Base-by-base conservation (phyloP, 176 grass and related monocot species). In the Cocos nucifera region DNA sequence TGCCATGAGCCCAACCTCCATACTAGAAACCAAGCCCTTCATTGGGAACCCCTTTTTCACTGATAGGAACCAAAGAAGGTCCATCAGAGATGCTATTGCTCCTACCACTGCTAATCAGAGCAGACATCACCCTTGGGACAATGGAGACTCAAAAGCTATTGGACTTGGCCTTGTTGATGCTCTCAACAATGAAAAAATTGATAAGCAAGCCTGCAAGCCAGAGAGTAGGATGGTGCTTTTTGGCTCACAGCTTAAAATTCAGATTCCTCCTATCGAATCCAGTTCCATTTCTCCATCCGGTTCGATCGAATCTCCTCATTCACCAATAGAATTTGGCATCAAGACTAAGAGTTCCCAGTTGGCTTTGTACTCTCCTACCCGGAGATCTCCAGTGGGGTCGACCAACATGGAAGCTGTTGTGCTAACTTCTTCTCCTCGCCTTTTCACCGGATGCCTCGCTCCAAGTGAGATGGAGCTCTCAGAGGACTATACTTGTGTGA, bases 1-100 rank as follows among this genome's bases (percentile, higher is more conserved):
- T 50, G 80, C 52, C 22, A 84, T 95, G 86, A 95, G 86, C 75
- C 90, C 86, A 22, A 87, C 90, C 73, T 95, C 90, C 73, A 90
- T 87, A 20, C 83, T 95, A 4, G 90, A 95, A 18, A 74, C 77
- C 72, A 95, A 84, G 62, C 73, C 69, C 39, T 78, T 89, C 64
- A 67, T 79, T 39, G 62, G 66, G 1, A 64, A 66, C 69, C 70
- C 77, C 0, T 78, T 87, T 67, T 58, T 91, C 56, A 79, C 86
- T 19, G 76, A 84, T 55, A 18, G 51, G 61, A 58, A 60, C 62
- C 77, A 72, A 50, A 86, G 21, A 59, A 73, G 60, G 64, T 68
- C 67, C 35, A 44, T 44, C 9, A 44, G 10, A 14, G 35, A 44
- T 5, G 67, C 71, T 0, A 17, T 35, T 62, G 79, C 54, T 1